Base-by-base conservation (phyloP, 2,329 filamentous ascomycete species). In the Cordyceps cateniannulata region DNA sequence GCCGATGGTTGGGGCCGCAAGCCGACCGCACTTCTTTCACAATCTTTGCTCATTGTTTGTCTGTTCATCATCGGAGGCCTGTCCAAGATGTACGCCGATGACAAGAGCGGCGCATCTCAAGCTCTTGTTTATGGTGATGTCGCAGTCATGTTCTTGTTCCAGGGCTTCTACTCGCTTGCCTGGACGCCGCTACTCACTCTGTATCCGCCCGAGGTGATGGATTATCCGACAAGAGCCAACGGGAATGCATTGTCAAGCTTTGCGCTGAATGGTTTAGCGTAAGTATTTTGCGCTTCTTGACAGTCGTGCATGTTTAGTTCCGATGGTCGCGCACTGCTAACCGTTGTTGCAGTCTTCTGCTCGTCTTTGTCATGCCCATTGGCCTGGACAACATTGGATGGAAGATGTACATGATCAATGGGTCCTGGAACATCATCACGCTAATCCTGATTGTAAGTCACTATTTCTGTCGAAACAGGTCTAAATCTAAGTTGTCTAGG, bases 11-110 rank as follows among this genome's bases (percentile, higher is more conserved):
- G 76, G 71, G 79, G 80, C 8, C 74, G 80, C 10, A 80, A 78
- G 62, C 69, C 72, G 1, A 76, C 74, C 1, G 77, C 76, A 3
- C 65, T 78, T 5, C 62, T 76, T 10, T 76, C 75, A 0, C 71
- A 77, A 51, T 60, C 61, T 14, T 64, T 76, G 12, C 64, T 79
- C 6, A 72, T 75, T 2, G 57, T 76, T 22, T 81, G 76, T 44
- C 73, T 84, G 1, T 82, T 82, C 64, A 71, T 82, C 57, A 76
- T 83, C 44, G 80, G 81, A 2, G 78, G 73, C 1, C 68, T 84
- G 4, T 77, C 78, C 5, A 82, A 82, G 63, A 64, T 68, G 20
- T 75, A 72, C 27, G 67, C 67, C 12, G 69, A 70, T 52, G 52
- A 72, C 47, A 66, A 67, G 6, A 57, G 66, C 12, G 65, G 66